Base-by-base conservation (phyloP, 352 stramenopile species). In the Phytopythium cucurbitacearum region DNA sequence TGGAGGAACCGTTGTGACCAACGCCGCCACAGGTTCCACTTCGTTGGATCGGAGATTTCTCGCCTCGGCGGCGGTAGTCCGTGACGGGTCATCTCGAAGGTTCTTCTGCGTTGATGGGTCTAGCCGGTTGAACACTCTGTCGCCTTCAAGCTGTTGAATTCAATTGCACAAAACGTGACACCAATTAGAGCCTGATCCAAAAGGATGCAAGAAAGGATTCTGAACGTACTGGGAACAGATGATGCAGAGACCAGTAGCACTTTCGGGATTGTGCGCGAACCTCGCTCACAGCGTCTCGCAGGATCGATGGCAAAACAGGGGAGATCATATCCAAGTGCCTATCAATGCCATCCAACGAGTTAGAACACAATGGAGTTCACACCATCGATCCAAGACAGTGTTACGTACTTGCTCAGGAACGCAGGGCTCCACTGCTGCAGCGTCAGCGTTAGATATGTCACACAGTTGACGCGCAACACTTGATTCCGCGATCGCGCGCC, bases 201-300 rank as follows among this genome's bases (percentile, higher is more conserved):
- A 10, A 40, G 10, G 0, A 21, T 51, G 34, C 15, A 12, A 21
- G 21, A n/a, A 59, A 16, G 10, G 59, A 36, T 44, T 13, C 51
- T 7, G 5, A 4, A 59, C 63, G 11, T 62, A 86, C 79, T 32
- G 74, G 62, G 36, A 91, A 94, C 5, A 89, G 51, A 28, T 76
- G 39, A 40, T 92, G 78, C 44, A 85, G 79, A 11, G 77, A 71
- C 84, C 84, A 94, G 48, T 80, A 94, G 37, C 79, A 92, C 47
- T 90, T 89, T 55, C 84, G 71, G 33, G 81, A 76, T 44, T 89
- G 75, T 4, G 76, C 75, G 5, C 84, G 81, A n/a, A 92, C 84
- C 48, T 94, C 81, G 9, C 59, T 70, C 5, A 89, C 56, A 5
- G 84, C 84, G 41, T 94, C 84, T 36, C 76, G 76, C 11, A 94